A percentile compares a stretch with the other conserved stretches of the same genome.
Evolutionary conservation across 2,329 filamentous ascomycete species (phyloP).

Genomic region (Cadophora sp.): DNA sequence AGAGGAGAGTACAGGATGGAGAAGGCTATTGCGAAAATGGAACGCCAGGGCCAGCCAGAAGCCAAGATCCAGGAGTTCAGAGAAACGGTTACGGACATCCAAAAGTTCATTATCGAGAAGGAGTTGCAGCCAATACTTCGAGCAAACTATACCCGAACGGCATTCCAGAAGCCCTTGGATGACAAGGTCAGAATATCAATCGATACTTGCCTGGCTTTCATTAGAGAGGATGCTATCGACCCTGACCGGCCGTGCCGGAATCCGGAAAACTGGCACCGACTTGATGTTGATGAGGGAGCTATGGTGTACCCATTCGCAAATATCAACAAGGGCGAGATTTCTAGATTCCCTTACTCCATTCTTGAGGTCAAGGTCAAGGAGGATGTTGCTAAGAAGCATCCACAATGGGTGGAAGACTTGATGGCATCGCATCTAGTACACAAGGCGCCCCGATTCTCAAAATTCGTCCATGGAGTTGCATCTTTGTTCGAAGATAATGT

Average conservation of each 20-base stretch:
- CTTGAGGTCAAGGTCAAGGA: slow-evolving; percentile 91
- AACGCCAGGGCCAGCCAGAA: slow-evolving; percentile 72
- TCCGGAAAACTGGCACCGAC: slow-evolving; percentile 87
- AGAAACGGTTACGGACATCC: slow-evolving; percentile 76
- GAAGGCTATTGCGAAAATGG: slow-evolving; percentile 87
- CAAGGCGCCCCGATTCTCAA: slow-evolving; percentile 88
- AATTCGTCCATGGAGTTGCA: slow-evolving; percentile 94
- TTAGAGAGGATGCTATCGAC: slow-evolving; percentile 80
- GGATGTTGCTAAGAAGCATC: slow-evolving; percentile 68
- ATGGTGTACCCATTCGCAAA: slow-evolving; percentile 88
- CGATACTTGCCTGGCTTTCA: slow-evolving; percentile 90
- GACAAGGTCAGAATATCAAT: slow-evolving; percentile 90
- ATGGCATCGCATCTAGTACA: slow-evolving; percentile 94
- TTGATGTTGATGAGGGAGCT: slow-evolving; percentile 82
- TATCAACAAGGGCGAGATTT: slow-evolving; percentile 90
- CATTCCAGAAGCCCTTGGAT: slow-evolving; percentile 95
- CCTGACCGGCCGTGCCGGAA: slow-evolving; percentile 85
- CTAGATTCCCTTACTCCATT: slow-evolving; percentile 87
- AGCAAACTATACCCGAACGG: slow-evolving; percentile 92
- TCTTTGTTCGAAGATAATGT: slow-evolving; percentile 94
- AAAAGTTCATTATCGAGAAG: slow-evolving; percentile 78
- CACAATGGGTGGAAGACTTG: slow-evolving; percentile 88
- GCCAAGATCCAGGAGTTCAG: slow-evolving; percentile 74
- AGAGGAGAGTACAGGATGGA: slow-evolving; percentile 90
- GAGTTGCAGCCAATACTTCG: slow-evolving; percentile 84